Evolutionary conservation across 345 rosid species (phyloP), one percentile per base, ranked within the genome.

Genomic region (Pelargonium nanum): DNA sequence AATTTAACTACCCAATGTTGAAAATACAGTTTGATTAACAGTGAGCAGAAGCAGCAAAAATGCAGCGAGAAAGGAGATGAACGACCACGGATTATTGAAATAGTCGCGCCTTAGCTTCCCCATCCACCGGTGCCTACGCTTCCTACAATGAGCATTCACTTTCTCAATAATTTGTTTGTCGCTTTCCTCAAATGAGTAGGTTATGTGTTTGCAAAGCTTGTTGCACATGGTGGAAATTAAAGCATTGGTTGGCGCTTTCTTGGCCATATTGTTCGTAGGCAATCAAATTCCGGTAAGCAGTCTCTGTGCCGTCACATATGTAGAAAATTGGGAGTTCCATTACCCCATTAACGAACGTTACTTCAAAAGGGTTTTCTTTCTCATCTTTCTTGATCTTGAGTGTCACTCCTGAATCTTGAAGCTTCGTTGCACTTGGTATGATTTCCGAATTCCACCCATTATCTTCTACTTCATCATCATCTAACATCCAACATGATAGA

Each of bases 11-110:
- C 45, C 45, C 13, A 62, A 32, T 44, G 57, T 20, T 10, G 64
- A 1, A 28, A 54, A 72, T 2, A 55, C 1, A 23, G 65, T 32
- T 50, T 72, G 71, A 0, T 24, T 0, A 1, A 50, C 0, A 2
- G 71, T 45, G 19, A 67, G 44, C 0, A 23, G 17, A 40, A 72
- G 65, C 57, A 72, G 53, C 2, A 58, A 7, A 26, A 23, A 9
- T 4, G 67, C 68, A 23, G 71, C 75, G 4, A 66, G 22, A 2
- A 71, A 23, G 0, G 75, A 71, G 21, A 71, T 28, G 13, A 53
- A 3, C 22, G 71, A 24, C 75, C 75, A 71, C 0, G 71, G 75
- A 58, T 53, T 54, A 24, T 71, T 53, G 22, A 66, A 71, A 45
- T 71, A 66, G 12, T 62, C 34, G 10, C 1, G 64, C 23, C 67